Evolutionary conservation across 768 basidiomycete genomes (phyloP), one percentile per base, ranked within the genome.

Genomic region (Goffeauzyma gilvescens): DNA sequence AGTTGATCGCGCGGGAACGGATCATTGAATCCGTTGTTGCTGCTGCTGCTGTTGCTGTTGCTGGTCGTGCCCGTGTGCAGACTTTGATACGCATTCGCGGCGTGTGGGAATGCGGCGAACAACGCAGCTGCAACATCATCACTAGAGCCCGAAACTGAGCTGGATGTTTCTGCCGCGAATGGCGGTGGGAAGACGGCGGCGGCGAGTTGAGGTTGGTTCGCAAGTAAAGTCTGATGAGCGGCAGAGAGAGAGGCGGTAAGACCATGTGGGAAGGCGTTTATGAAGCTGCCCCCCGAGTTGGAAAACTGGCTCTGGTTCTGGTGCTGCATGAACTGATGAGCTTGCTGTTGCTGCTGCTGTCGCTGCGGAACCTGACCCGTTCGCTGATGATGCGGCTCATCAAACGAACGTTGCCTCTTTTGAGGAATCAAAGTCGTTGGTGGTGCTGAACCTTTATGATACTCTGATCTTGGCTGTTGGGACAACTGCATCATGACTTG

Each of bases 161-260:
- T 20, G 15, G 21, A 26, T 6, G 38, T 17, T 14, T 30, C 35
- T 26, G 15, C 36, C 9, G 43, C 35, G 23, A 23, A 38, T 6
- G 47, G 38, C 15, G 47, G 42, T n/a, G 47, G 47, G 38, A 49
- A 49, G 10, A 41, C 47, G 10, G 47, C 47, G 2, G 47, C 42
- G 12, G 47, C 47, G 27, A 49, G 38, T n/a, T 49, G 47, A 34
- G 47, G 47, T 26, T 49, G 47, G 18, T 25, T 25, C 10, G 41
- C 34, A n/a, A 49, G 24, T 10, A 49, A 38, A 5, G 47, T 28
- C 25, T 44, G 42, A 26, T 49, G 47, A 4, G 47, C 38, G 15
- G 46, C 32, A 12, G 27, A 21, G 7, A 49, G 31, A 10, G 20
- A 38, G 17, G 6, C 9, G 37, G 15, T 38, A n/a, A n/a, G n/a